Base-by-base conservation (phyloP, 139 green algal genomes). In the Zygnema cylindricum region DNA sequence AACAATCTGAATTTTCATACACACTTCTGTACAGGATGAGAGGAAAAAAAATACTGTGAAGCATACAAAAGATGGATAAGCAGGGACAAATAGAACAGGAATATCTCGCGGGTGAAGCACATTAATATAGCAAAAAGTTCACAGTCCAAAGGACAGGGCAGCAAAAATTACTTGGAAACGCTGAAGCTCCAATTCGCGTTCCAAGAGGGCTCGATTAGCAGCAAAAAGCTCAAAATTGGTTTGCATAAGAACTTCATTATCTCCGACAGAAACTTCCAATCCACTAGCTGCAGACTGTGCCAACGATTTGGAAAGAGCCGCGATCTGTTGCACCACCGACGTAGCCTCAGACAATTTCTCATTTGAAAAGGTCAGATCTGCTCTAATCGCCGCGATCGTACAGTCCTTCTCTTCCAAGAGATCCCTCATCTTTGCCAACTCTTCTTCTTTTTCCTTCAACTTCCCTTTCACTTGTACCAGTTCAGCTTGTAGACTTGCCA, bases 181-280 rank as follows among this genome's bases (percentile, higher is more conserved):
- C 69, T 84, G 69, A 33, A 90, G 79, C 63, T 90, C 81, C n/a
- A 90, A 35, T 76, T 90, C 85, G 1, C 79, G 79, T 78, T 89
- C 79, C 77, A 90, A 41, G 21, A 90, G 22, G 22, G 0, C 0
- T 1, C 77, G 79, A 69, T 86, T 86, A 30, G 85, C 82, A 32
- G 79, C 85, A 69, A 90, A 86, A 39, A 88, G 36, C 77, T 77
- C 55, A 32, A 81, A 55, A 38, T 90, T 86, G 3, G 85, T 49
- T 25, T 90, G 77, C 85, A 55, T 41, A 1, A 88, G 43, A 75
- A 82, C 85, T 1, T 69, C 55, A 33, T 71, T 89, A 69, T 90
- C 85, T 36, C 40, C 55, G 23, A 90, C 43, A 54, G 55, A 43
- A 33, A 42, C 81, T 16, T 49, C 38, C n/a, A 57, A 41, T 1